Evolutionary conservation across 768 basidiomycete species (phyloP).

Genomic region (Filobasidium wieringae): DNA sequence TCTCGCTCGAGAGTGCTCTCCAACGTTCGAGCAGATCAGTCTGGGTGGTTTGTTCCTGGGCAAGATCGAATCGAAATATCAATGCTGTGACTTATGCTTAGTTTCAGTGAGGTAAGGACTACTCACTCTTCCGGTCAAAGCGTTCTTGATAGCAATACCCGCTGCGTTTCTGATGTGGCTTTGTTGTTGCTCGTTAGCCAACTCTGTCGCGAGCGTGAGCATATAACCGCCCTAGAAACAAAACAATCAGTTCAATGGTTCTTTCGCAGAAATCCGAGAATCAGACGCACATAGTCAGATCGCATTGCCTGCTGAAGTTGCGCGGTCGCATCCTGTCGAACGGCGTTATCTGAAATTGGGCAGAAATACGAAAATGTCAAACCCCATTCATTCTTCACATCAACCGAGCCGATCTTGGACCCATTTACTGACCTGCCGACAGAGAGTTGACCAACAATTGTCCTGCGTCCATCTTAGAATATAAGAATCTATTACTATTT

Average conservation of each 20-base stretch:
- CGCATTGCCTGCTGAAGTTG: slow-evolving; percentile 74
- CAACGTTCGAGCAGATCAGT: slow-evolving; percentile 66
- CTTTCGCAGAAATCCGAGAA: slow-evolving; percentile 7
- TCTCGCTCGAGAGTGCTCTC: slow-evolving; percentile 61
- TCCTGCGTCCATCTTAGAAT: slow-evolving; percentile 62
- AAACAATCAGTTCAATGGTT: slow-evolving; percentile 9
- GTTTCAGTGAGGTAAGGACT: slow-evolving; percentile 4
- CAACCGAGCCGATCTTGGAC: not conserved
- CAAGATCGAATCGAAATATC: slow-evolving; percentile 9
- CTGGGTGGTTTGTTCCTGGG: slow-evolving; percentile 62
- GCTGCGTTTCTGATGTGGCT: slow-evolving; percentile 85
- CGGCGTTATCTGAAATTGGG: slow-evolving; percentile 57
- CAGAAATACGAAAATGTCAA: not conserved
- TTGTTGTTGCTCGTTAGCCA: slow-evolving; percentile 60
- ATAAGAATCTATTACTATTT: not conserved
- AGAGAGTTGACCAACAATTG: slow-evolving; percentile 86
- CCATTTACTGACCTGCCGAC: slow-evolving; percentile 53
- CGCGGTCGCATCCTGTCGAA: slow-evolving; percentile 82
- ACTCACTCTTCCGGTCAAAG: slow-evolving; percentile 75
- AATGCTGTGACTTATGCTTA: slow-evolving; percentile 8
- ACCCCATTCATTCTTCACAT: not conserved
- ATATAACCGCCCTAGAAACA: slow-evolving; percentile 70
- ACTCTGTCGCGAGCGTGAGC: slow-evolving; percentile 72
- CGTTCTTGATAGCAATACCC: slow-evolving; percentile 91
- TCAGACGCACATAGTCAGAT: slow-evolving; percentile 73